Evolutionary conservation across 495 filamentous ascomycete genomes (phyloP).

Genomic region (Penicillium goetzii): DNA sequence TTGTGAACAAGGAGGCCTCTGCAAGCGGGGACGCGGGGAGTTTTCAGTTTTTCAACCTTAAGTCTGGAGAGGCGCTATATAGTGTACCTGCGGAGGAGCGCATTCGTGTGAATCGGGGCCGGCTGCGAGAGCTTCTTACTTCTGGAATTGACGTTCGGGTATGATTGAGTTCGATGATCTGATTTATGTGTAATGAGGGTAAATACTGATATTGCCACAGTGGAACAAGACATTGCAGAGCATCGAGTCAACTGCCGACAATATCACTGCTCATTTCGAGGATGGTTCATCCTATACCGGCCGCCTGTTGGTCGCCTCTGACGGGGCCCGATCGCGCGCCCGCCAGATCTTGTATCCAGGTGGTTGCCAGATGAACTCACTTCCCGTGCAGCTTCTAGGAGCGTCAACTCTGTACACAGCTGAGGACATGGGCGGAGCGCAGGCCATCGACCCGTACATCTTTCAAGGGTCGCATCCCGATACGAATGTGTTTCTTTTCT

Average conservation of each 20-base stretch:
- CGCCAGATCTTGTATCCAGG: constrained; percentile 45
- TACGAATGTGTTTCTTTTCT: constrained; percentile 60
- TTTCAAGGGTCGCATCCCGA: constrained; percentile 63
- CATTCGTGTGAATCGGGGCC: constrained; percentile 54
- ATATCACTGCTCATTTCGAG: constrained; percentile 52
- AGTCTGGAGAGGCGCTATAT: constrained; percentile 48
- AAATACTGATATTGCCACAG: constrained; percentile 18
- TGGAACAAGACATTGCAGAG: constrained; percentile 50
- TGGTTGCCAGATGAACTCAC: constrained; percentile 36
- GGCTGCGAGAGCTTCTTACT: constrained; percentile 51
- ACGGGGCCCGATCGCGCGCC: constrained; percentile 55
- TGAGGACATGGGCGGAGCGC: constrained; percentile 44
- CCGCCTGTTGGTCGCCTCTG: constrained; percentile 56
- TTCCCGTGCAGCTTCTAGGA: constrained; percentile 56
- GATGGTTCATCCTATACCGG: constrained; percentile 55
- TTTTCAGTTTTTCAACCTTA: constrained; percentile 58
- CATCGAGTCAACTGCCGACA: constrained; percentile 37
- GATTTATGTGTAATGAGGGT: background rate
- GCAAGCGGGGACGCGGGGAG: constrained; percentile 51
- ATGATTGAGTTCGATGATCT: background rate
- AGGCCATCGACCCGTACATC: constrained; percentile 60
- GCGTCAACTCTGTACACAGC: constrained; percentile 45
- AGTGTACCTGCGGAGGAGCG: constrained; percentile 52
- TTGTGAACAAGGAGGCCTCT: constrained; percentile 51
- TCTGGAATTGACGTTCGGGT: constrained; percentile 53